Evolutionary conservation across 495 filamentous ascomycete species (phyloP), one percentile per base, ranked within the genome.

Genomic region (Neurospora sp.): DNA sequence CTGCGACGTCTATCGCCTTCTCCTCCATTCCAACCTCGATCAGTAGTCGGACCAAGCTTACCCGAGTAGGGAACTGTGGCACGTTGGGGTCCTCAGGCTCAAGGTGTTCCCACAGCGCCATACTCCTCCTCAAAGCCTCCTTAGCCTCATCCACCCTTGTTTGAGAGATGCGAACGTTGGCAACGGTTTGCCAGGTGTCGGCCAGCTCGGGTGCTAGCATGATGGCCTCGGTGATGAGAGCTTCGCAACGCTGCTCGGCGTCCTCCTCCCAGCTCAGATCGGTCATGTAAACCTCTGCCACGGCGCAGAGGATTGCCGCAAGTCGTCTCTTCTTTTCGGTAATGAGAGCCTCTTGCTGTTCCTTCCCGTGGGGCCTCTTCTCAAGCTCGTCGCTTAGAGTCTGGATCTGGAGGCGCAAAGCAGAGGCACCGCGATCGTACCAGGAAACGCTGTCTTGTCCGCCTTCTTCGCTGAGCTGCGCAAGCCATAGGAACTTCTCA

Each of bases 221-320:
- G 18, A 94, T 88, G 10, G 96, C 96, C 80, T 98, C 94, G 7
- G 93, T 93, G 70, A 97, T 90, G 60, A 96, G 87, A 4, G 86
- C 80, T 80, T 98, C 95, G 85, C 96, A 98, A 71, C 90, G 86
- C 62, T 85, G 81, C 81, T 98, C 96, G 2, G 94, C 95, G 75
- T 96, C 93, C 69, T 91, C 90, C 80, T 96, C 93, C 93, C 93
- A 97, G 35, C 92, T 85, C 75, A 99, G 87, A 84, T 99, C 96
- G 39, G 94, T 98, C 96, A 99, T 99, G 80, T 97, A 98, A 40
- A 98, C 92, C 81, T 99, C 96, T 0, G 92, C 89, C 72, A 97
- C 90, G 3, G 91, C 92, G 82, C 96, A 98, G 38, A 99, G 86
- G 5, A 94, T 93, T 75, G 91, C 92, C 1, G 93, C 92, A 44